A percentile compares a stretch with the other conserved stretches of the same genome.
Evolutionary conservation across 2,329 filamentous ascomycete species (phyloP).

Genomic region (Decorospora gaudefroyi): DNA sequence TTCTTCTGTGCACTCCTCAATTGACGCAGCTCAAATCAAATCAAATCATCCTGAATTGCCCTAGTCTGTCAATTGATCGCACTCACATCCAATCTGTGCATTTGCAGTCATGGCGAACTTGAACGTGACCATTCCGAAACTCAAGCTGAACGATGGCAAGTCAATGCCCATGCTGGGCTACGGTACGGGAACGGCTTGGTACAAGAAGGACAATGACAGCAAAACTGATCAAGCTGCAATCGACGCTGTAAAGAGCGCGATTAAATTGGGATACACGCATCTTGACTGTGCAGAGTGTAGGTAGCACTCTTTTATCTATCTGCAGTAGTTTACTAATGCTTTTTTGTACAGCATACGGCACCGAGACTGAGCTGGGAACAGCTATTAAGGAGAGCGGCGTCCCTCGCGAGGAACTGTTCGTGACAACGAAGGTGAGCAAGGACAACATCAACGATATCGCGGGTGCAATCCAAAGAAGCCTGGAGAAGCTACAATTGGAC

Average conservation of each 20-base stretch:
- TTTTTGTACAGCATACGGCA: constrained; percentile 54
- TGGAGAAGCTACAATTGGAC: constrained; percentile 64
- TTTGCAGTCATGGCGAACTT: constrained; percentile 49
- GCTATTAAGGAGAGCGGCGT: constrained; percentile 54
- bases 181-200: constrained; percentile 73
- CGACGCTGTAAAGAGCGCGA: constrained; percentile 64
- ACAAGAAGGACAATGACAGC: constrained; percentile 55
- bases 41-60: background rate
- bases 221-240: constrained; percentile 62
- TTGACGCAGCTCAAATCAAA: background rate
- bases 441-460: constrained; percentile 60
- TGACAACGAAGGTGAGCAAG: constrained; percentile 61
- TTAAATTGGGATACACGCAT: constrained; percentile 71
- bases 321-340: constrained; percentile 1
- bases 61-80: background rate
- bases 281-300: constrained; percentile 74
- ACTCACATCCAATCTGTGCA: background rate
- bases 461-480: constrained; percentile 58
- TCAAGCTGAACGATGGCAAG: constrained; percentile 75
- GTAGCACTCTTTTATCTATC: constrained; percentile 1
- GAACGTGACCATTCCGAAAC: constrained; percentile 57
- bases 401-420: constrained; percentile 53
- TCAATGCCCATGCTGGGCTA: constrained; percentile 74
- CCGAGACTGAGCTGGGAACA: constrained; percentile 55
- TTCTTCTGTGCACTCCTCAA: too few relatives aligned